phyloP scores from a whole-genome alignment of 148 eudicot genomes.

The Camellia japonica region DNA sequence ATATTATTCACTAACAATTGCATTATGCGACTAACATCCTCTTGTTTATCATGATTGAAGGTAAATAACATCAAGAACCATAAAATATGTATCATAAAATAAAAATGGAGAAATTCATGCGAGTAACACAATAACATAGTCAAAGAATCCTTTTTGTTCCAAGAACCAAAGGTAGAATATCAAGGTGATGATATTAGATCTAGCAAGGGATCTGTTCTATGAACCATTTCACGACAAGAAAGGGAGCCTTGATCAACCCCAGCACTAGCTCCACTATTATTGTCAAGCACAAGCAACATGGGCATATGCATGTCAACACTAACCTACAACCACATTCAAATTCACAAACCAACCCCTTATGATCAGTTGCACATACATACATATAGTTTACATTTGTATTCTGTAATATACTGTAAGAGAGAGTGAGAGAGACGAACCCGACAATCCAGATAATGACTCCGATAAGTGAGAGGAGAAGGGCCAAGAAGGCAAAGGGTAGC shows the following conservation, averaged over 20 bases:
- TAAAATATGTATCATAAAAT: too few relatives aligned
- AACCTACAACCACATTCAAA: slow-evolving; percentile 32
- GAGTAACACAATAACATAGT: too few relatives aligned
- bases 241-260: slow-evolving; percentile 51
- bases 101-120: too few relatives aligned
- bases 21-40: too few relatives aligned
- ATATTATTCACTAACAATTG: too few relatives aligned
- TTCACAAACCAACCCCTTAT: background rate
- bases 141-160: too few relatives aligned
- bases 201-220: slow-evolving; percentile 59
- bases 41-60: too few relatives aligned
- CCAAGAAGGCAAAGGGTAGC: slow-evolving; percentile 59
- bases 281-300: slow-evolving; percentile 60
- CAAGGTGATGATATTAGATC: background rate
- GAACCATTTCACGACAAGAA: slow-evolving; percentile 55
- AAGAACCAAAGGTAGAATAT: background rate
- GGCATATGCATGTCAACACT: slow-evolving; percentile 56
- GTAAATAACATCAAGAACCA: too few relatives aligned
- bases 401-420: background rate
- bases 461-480: slow-evolving; percentile 48
- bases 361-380: background rate
- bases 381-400: background rate
- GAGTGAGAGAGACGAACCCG: slow-evolving; percentile 32
- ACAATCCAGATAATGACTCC: slow-evolving; percentile 60
- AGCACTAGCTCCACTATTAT: slow-evolving; percentile 54